These are phyloP conservation scores for Tricholoma sp. DNA, from an alignment of 768 basidiomycete genomes.

Conservation along the genomic window DNA sequence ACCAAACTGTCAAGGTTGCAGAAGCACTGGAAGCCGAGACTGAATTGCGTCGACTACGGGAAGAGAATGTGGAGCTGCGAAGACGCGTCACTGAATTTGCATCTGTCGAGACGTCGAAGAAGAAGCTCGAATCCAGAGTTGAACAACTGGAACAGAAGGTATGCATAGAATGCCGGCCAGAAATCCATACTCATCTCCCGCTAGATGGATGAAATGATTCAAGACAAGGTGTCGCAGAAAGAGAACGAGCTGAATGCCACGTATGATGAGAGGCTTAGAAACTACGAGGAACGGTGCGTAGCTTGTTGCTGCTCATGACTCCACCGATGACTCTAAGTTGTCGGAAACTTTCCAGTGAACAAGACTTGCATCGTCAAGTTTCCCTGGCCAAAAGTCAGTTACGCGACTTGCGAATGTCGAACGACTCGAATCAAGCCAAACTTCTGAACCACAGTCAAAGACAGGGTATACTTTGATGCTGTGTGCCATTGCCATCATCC, in stretches of 20 bases:
- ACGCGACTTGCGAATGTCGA: conserved; percentile 82
- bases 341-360: conserved; percentile 54
- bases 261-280: conserved; percentile 92
- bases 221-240: conserved; percentile 85
- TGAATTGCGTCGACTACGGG: conserved; percentile 66
- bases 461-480: conserved; percentile 53
- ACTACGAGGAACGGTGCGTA: conserved; percentile 89
- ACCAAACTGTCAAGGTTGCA: conserved; percentile 87
- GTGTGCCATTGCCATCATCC: neutral
- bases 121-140: conserved; percentile 65
- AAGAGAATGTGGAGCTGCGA: conserved; percentile 80
- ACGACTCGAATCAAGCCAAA: conserved; percentile 90
- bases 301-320: neutral
- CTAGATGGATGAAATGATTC: conserved; percentile 93
- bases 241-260: conserved; percentile 96
- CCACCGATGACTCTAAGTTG: neutral
- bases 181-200: conserved; percentile 4
- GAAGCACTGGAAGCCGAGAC: conserved; percentile 74
- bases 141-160: conserved; percentile 86
- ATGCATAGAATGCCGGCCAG: conserved; percentile 10
- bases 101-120: conserved; percentile 62
- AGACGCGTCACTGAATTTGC: conserved; percentile 62
- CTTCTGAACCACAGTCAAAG: conserved; percentile 87
- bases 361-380: conserved; percentile 89
- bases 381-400: conserved; percentile 85